Percentiles rank a stretch among this genome's conserved stretches.
Conservation (phyloP, 768 basidiomycete genomes). For the Tricholoma bakamatsutake region DNA sequence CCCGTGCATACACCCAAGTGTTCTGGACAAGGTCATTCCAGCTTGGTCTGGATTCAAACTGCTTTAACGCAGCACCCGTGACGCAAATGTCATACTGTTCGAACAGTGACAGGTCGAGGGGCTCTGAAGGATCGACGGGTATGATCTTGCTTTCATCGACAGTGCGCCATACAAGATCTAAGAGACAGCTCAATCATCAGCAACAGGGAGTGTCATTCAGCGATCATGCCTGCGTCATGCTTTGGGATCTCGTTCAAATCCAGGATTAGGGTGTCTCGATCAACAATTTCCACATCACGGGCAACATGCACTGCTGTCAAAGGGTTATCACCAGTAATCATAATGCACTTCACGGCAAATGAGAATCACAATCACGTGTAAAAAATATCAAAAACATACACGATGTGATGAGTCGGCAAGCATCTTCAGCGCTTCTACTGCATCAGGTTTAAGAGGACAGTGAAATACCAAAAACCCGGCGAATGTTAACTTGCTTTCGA, state of each 20-base stretch:
- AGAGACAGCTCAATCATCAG: not conserved
- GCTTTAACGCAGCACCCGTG: constrained; percentile 90
- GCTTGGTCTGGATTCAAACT: constrained; percentile 63
- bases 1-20: constrained; percentile 98
- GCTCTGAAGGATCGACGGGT: constrained; percentile 72
- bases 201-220: not conserved
- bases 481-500: constrained; percentile 75
- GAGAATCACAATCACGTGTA: not conserved
- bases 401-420: constrained; percentile 94
- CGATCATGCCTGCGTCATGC: constrained; percentile 54
- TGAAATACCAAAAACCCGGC: constrained; percentile 99
- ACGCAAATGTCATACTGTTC: constrained; percentile 93
- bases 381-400: constrained; percentile 41
- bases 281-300: constrained; percentile 93
- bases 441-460: constrained; percentile 93
- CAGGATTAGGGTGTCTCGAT: constrained; percentile 89
- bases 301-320: constrained; percentile 96
- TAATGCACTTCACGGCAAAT: constrained; percentile 65
- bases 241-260: constrained; percentile 81
- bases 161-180: constrained; percentile 88
- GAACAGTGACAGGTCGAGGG: constrained; percentile 73
- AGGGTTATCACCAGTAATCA: constrained; percentile 99
- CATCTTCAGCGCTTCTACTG: constrained; percentile 87
- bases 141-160: constrained; percentile 91
- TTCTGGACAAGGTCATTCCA: constrained; percentile 86